Conservation (phyloP, 1,139 yeast species). For the Yamadazyma trypodendri region DNA sequence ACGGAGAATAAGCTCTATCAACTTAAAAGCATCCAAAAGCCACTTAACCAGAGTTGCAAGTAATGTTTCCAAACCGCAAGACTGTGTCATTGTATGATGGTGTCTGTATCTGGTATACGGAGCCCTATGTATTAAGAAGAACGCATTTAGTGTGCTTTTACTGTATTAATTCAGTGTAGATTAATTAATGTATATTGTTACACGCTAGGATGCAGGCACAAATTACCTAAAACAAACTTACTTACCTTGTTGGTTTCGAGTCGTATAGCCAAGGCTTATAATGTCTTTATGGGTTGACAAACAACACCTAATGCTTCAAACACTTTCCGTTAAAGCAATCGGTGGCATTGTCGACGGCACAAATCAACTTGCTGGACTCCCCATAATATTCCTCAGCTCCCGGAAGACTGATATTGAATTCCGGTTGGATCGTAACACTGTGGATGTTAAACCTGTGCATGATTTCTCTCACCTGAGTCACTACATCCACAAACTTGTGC, state of each 20-base stretch:
- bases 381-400: conserved; percentile 23
- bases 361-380: conserved; percentile 29
- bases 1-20: conserved; percentile 8
- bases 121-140: no score
- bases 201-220: no score
- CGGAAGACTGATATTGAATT: conserved; percentile 38
- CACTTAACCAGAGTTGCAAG: conserved; percentile 5
- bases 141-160: no score
- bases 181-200: no score
- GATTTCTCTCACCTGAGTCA: conserved; percentile 72
- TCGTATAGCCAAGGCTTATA: no score
- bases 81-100: conserved; percentile 12
- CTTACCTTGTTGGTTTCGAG: no score
- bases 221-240: no score
- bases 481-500: conserved; percentile 62
- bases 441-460: conserved; percentile 85
- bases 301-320: conserved; percentile 9
- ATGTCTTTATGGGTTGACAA: no score
- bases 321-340: conserved; percentile 37
- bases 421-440: conserved; percentile 95
- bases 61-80: conserved; percentile 10
- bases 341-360: conserved; percentile 36
- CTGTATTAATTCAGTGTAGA: no score
- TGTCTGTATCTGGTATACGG: not conserved
- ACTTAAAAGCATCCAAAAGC: conserved; percentile 6